Conservation (phyloP, 1,284 basidiomycete genomes). For the Trichosporon sp. region DNA sequence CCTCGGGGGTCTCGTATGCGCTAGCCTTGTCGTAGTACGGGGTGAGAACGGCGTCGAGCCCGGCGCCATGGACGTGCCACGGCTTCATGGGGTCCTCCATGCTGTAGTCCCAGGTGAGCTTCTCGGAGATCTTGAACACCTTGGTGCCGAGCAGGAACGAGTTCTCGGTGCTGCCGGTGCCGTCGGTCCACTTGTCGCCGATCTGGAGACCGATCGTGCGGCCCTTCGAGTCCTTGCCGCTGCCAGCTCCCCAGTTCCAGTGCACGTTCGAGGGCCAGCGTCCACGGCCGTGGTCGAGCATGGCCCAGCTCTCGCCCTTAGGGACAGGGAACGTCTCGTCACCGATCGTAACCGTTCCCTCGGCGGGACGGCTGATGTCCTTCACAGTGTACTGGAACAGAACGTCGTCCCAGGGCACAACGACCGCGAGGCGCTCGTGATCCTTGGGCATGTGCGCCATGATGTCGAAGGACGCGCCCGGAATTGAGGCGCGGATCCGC, state of each 20-base stretch:
- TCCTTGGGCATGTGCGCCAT: slow-evolving; percentile 23
- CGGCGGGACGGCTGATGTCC: slow-evolving; percentile 27
- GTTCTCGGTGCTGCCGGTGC: slow-evolving; percentile 31
- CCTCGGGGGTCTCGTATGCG: slow-evolving; percentile 2
- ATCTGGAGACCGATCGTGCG: slow-evolving; percentile 28
- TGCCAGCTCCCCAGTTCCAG: slow-evolving; percentile 32
- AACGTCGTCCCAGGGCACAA: slow-evolving; percentile 28
- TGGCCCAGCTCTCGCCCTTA: slow-evolving; percentile 27
- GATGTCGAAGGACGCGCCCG: slow-evolving; percentile 25
- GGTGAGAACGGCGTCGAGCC: slow-evolving; percentile 26
- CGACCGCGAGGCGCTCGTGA: slow-evolving; percentile 31
- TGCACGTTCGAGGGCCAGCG: slow-evolving; percentile 26
- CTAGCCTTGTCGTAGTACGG: slow-evolving; percentile 27
- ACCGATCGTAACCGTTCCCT: slow-evolving; percentile 19
- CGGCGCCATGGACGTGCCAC: slow-evolving; percentile 26
- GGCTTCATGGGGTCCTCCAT: slow-evolving; percentile 21
- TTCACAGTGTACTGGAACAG: slow-evolving; percentile 34
- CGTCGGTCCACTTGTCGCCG: slow-evolving; percentile 30
- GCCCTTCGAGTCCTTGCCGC: slow-evolving; percentile 17
- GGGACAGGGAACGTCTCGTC: background rate
- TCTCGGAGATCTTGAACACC: slow-evolving; percentile 27
- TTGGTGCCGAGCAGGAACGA: slow-evolving; percentile 21
- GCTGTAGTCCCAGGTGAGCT: slow-evolving; percentile 28
- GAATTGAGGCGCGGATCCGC: slow-evolving; percentile 21
- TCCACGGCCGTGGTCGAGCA: slow-evolving; percentile 30